Evolutionary conservation across 176 grass and related monocot genomes (phyloP).

Genomic region (Cenchrus americanus): DNA sequence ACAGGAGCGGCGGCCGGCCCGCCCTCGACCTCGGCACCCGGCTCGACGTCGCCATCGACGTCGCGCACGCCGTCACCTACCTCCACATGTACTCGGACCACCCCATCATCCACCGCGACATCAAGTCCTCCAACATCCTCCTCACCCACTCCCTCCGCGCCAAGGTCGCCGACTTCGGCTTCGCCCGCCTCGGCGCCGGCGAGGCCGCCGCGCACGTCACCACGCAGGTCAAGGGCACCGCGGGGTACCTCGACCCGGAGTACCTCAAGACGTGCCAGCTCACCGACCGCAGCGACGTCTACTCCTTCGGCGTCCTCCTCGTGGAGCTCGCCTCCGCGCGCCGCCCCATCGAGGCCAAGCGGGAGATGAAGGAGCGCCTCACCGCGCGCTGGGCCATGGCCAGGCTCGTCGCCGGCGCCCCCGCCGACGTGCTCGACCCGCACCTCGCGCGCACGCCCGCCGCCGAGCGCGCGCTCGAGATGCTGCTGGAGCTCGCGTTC

Average conservation of each 20-base stretch:
- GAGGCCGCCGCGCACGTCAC: conserved; percentile 54
- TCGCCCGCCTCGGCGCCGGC: conserved; percentile 66
- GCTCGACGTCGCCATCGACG: conserved; percentile 86
- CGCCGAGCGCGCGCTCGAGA: conserved; percentile 45
- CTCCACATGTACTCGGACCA: conserved; percentile 89
- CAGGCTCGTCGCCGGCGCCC: conserved; percentile 47
- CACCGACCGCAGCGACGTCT: conserved; percentile 95
- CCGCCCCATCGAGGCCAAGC: conserved; percentile 73
- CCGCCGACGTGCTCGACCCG: conserved; percentile 70
- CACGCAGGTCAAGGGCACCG: conserved; percentile 92
- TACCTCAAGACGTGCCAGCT: conserved; percentile 93
- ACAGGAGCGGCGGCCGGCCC: conserved; percentile 57
- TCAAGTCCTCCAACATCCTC: conserved; percentile 98
- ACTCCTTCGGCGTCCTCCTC: conserved; percentile 88
- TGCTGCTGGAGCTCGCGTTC: conserved; percentile 70
- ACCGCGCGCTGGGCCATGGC: conserved; percentile 77
- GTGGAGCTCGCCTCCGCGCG: conserved; percentile 74
- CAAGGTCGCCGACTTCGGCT: conserved; percentile 96
- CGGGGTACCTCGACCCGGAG: conserved; percentile 95
- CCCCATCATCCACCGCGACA: conserved; percentile 99
- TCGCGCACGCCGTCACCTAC: conserved; percentile 91
- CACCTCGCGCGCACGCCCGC: conserved; percentile 45
- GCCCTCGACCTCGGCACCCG: conserved; percentile 58
- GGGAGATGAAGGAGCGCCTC: conserved; percentile 61
- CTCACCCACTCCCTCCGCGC: conserved; percentile 80